Conservation (phyloP, 139 green algal species). For the Parachlorella kessleri region DNA sequence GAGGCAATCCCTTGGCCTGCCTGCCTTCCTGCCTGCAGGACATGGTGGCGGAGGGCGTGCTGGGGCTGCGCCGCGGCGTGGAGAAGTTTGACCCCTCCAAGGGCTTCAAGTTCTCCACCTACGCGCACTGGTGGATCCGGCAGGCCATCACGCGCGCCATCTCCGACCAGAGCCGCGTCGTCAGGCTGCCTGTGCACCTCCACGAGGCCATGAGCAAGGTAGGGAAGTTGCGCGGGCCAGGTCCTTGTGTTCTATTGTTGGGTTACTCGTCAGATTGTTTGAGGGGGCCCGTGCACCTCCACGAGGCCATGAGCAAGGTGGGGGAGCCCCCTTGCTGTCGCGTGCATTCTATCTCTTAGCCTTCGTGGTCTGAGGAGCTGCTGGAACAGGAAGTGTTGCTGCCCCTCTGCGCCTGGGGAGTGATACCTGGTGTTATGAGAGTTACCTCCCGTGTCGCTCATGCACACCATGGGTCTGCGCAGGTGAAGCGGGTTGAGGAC, state of each 20-base stretch:
- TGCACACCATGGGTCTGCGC: no score
- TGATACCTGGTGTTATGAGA: no score
- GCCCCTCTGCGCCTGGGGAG: conserved; percentile 38
- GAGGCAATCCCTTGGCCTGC: no score
- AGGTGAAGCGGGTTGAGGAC: conserved; percentile 26
- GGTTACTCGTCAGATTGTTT: no score
- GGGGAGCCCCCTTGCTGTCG: no score
- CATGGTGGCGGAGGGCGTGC: conserved; percentile 82
- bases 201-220: conserved; percentile 67
- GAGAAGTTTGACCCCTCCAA: conserved; percentile 91
- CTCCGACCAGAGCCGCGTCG: conserved; percentile 64
- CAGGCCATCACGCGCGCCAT: conserved; percentile 76
- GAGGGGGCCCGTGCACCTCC: conserved; percentile 82
- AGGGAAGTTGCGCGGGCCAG: no score
- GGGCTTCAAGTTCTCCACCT: conserved; percentile 97
- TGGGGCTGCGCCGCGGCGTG: conserved; percentile 81
- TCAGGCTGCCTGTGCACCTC: conserved; percentile 84
- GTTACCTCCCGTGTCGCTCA: no score
- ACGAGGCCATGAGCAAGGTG: conserved; percentile 63
- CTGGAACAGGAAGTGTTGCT: conserved; percentile 40
- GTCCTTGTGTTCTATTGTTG: no score
- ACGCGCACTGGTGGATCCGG: conserved; percentile 98
- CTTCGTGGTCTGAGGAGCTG: conserved; percentile 16
- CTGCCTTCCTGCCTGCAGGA: no score
- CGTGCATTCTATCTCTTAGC: no score